Evolutionary conservation across 2,329 filamentous ascomycete genomes (phyloP), one percentile per base, ranked within the genome.

Genomic region (Chrysoporthe puriensis): DNA sequence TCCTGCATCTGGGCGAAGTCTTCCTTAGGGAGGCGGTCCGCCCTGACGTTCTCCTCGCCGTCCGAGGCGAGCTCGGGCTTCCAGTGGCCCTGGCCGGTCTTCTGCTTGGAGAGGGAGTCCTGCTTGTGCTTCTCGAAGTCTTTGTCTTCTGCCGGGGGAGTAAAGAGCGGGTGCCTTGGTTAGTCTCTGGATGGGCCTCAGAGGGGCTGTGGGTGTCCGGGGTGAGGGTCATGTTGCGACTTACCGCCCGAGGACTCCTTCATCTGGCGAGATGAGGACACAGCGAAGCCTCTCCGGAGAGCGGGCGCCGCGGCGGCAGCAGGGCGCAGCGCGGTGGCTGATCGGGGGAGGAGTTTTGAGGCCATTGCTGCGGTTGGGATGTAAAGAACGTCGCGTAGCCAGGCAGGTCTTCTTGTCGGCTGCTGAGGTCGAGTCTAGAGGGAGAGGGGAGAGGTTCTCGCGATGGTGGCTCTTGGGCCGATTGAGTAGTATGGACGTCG

Each of bases 11-110:
- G 74, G 70, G 80, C 70, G 52, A 86, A 79, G 71, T 84, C 78
- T 62, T 83, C 78, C 68, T 82, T 78, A n/a, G 72, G 48, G 40
- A 16, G 11, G 69, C 86, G 86, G 76, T 91, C 91, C 52, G 88
- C 91, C 81, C 87, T 90, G 79, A 96, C 84, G 73, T 87, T 88
- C 77, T 92, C 91, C 82, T 96, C 93, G 78, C 90, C 92, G 79
- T 93, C 88, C 62, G 89, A 91, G 3, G 92, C 92, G 62, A 96
- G 83, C 77, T 91, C 89, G 32, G 90, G 84, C 80, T 91, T 91
- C 92, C 93, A 96, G 76, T 93, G 85, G 64, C 84, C 90, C 76
- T 87, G 85, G 69, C 91, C 92, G 50, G 85, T 79, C 77, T 90
- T 88, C 69, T 92, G 86, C 82, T 94, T 94, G 71, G 84, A 69